phyloP scores from a whole-genome alignment of 768 basidiomycete genomes.

The Paxillus involutus region DNA sequence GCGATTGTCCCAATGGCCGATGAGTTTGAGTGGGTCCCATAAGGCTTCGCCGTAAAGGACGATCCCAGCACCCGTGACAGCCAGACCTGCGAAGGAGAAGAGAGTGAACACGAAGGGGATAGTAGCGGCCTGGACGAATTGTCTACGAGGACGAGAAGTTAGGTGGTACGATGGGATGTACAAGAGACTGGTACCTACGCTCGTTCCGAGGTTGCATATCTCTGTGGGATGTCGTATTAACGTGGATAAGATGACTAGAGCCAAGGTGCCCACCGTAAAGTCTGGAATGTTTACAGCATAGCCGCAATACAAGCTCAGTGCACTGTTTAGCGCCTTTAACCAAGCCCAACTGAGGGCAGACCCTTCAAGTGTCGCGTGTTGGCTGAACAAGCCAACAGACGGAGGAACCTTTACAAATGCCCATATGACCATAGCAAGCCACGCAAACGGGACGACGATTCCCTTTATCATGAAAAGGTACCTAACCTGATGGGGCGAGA shows the following conservation, averaged over 20 bases:
- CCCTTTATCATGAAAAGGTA: slow-evolving; percentile 74
- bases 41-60: slow-evolving; percentile 59
- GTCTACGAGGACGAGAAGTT: slow-evolving; percentile 36
- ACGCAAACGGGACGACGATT: slow-evolving; percentile 61
- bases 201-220: slow-evolving; percentile 70
- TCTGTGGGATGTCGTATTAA: slow-evolving; percentile 34
- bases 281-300: slow-evolving; percentile 83
- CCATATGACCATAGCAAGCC: slow-evolving; percentile 78
- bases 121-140: slow-evolving; percentile 72
- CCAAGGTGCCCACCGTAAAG: slow-evolving; percentile 52
- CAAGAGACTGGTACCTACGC: slow-evolving; percentile 39
- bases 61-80: slow-evolving; percentile 76
- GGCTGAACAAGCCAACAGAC: slow-evolving; percentile 54
- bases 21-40: slow-evolving; percentile 78
- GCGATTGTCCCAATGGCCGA: slow-evolving; percentile 82
- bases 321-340: slow-evolving; percentile 75
- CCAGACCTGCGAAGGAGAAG: slow-evolving; percentile 76
- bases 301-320: slow-evolving; percentile 72
- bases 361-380: slow-evolving; percentile 52
- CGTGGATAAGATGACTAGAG: not conserved
- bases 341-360: slow-evolving; percentile 71
- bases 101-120: slow-evolving; percentile 79
- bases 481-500: slow-evolving; percentile 77
- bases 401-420: slow-evolving; percentile 68
- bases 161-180: not conserved